These are phyloP conservation scores for Xanthoparmelia taractica DNA, from an alignment of 495 filamentous ascomycete species.

Conservation along the genomic window DNA sequence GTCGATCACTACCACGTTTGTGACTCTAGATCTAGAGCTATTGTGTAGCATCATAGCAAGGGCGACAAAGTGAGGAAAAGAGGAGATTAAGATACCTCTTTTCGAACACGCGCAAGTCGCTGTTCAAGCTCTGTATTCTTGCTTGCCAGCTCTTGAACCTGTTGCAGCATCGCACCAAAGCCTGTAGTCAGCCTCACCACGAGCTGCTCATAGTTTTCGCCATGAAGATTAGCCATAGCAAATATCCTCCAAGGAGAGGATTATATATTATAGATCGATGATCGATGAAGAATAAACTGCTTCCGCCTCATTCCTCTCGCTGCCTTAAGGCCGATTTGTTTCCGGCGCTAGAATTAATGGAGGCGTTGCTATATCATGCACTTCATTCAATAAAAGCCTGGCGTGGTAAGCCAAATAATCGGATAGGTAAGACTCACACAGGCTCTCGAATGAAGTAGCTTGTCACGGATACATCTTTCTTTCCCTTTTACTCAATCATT, in stretches of 20 bases:
- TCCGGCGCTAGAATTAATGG: conserved; percentile 7
- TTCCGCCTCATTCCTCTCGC: background rate
- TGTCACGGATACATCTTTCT: background rate
- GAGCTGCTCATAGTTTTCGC: background rate
- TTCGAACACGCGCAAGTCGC: conserved; percentile 37
- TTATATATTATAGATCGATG: too few relatives aligned
- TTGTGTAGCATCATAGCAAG: conserved; percentile 46
- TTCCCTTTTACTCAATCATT: background rate
- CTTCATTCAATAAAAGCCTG: too few relatives aligned
- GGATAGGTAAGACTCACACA: too few relatives aligned
- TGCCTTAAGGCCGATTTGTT: background rate
- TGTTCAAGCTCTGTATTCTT: conserved; percentile 40
- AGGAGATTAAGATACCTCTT: conserved; percentile 38
- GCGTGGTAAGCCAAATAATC: too few relatives aligned
- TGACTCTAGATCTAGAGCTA: conserved; percentile 56
- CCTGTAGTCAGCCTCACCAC: conserved; percentile 38
- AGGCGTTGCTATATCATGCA: too few relatives aligned
- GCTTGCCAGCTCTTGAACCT: conserved; percentile 39
- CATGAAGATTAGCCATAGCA: background rate
- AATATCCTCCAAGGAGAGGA: background rate
- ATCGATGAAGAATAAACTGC: background rate
- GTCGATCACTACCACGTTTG: conserved; percentile 44
- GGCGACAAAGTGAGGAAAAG: conserved; percentile 13
- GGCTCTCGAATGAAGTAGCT: too few relatives aligned
- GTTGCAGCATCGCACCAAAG: conserved; percentile 45